These are phyloP conservation scores for Neofusicoccum parvum DNA, from an alignment of 2,329 filamentous ascomycete species.

Conservation along the genomic window DNA sequence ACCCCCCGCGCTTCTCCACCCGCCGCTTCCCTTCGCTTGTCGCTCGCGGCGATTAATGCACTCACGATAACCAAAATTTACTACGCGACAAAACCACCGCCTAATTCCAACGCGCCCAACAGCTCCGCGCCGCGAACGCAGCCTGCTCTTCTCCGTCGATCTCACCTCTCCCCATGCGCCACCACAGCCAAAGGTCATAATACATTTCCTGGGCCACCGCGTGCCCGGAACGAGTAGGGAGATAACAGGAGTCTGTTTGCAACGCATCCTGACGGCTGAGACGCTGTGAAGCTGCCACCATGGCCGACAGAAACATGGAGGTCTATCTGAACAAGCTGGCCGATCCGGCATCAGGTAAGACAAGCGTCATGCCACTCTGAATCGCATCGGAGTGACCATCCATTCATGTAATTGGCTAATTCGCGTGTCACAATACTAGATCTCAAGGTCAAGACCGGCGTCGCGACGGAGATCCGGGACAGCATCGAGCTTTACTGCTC, in stretches of 20 bases:
- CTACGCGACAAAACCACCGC: neutral
- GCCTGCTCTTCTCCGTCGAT: conserved; percentile 3
- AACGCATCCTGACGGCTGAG: conserved; percentile 3
- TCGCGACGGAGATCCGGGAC: conserved; percentile 85
- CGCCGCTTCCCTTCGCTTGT: conserved; percentile 12
- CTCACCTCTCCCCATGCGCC: conserved; percentile 7
- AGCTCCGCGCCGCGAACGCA: conserved; percentile 9
- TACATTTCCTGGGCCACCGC: neutral
- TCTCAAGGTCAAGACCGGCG: conserved; percentile 75
- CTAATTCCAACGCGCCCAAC: conserved; percentile 1
- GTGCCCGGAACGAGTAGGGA: neutral
- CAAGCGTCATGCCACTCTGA: neutral
- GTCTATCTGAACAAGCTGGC: conserved; percentile 50
- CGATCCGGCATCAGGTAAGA: conserved; percentile 43
- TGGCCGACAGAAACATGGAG: conserved; percentile 48
- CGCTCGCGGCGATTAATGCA: neutral
- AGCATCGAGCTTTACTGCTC: conserved; percentile 85
- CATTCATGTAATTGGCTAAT: neutral
- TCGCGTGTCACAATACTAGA: conserved; percentile 57
- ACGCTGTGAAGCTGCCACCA: conserved; percentile 23
- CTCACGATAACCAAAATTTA: neutral
- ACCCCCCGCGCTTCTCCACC: neutral
- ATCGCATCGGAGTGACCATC: neutral
- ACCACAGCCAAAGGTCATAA: conserved; percentile 9
- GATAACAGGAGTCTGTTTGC: neutral